Percentiles rank a stretch among this genome's conserved stretches.
phyloP scores from a whole-genome alignment of 345 rosid genomes.

The Viola odorata region DNA sequence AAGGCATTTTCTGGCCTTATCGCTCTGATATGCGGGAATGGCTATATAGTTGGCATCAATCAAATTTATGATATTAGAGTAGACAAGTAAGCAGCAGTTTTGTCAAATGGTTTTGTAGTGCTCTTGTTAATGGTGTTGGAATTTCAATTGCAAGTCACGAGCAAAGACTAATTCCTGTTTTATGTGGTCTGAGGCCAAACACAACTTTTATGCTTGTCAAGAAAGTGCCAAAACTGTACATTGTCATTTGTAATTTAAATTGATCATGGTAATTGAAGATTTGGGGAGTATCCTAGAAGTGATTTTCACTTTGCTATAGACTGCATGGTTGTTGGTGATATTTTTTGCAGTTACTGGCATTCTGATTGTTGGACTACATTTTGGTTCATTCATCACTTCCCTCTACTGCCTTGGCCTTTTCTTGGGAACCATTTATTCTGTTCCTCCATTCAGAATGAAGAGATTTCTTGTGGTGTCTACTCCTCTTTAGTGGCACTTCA shows the following conservation, averaged over 20 bases:
- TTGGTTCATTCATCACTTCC: conserved; percentile 75
- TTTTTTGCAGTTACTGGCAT: conserved; percentile 72
- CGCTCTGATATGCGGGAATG: conserved; percentile 92
- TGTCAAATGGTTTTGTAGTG: conserved; percentile 2
- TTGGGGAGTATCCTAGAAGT: neutral
- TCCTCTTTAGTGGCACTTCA: conserved; percentile 12
- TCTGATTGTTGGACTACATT: conserved; percentile 61
- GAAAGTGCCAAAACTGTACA: neutral
- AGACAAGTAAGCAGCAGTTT: conserved; percentile 63
- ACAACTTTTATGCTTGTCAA: neutral
- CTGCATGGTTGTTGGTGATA: conserved; percentile 81
- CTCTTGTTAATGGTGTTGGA: too few relatives aligned
- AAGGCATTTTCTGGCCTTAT: conserved; percentile 83
- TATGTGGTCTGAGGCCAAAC: conserved; percentile 1
- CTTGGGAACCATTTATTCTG: conserved; percentile 93
- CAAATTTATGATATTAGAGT: conserved; percentile 93
- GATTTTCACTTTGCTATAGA: neutral
- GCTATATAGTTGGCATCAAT: conserved; percentile 97
- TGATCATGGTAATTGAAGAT: neutral
- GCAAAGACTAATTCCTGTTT: neutral
- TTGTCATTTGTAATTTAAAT: neutral
- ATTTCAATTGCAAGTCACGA: too few relatives aligned
- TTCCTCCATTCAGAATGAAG: conserved; percentile 94
- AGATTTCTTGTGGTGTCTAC: conserved; percentile 83
- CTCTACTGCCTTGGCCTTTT: conserved; percentile 82